phyloP scores from a whole-genome alignment of 108 stramenopile genomes.

The Cyclotella baltica region DNA sequence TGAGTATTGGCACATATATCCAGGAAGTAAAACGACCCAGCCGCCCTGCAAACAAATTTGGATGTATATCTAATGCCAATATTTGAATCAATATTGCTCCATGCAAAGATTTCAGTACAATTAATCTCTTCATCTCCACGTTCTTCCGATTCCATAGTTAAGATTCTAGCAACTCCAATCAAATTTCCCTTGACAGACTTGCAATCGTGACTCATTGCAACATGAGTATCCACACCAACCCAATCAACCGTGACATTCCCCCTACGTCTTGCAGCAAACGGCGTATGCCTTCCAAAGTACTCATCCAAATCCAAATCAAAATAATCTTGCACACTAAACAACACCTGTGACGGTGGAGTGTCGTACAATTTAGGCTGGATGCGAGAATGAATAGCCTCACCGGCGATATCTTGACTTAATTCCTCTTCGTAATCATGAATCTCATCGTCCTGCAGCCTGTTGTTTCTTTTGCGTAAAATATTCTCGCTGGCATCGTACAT shows the following conservation, averaged over 20 bases:
- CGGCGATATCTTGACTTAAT: slow-evolving; percentile 41
- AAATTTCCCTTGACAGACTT: slow-evolving; percentile 29
- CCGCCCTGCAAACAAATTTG: slow-evolving; percentile 51
- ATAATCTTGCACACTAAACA: slow-evolving; percentile 51
- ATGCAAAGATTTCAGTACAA: slow-evolving; percentile 51
- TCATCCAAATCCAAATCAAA: slow-evolving; percentile 58
- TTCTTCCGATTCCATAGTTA: slow-evolving; percentile 32
- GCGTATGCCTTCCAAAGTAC: slow-evolving; percentile 50
- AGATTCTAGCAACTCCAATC: slow-evolving; percentile 48
- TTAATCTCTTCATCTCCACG: slow-evolving; percentile 8
- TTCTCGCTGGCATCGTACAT: slow-evolving; percentile 38
- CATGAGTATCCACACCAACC: slow-evolving; percentile 62
- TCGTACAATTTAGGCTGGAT: slow-evolving; percentile 29
- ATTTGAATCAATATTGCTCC: slow-evolving; percentile 24
- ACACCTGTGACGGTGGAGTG: slow-evolving; percentile 36
- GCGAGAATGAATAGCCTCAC: slow-evolving; percentile 37
- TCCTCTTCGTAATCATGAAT: slow-evolving; percentile 23
- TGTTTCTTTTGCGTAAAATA: slow-evolving; percentile 16
- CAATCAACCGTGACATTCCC: slow-evolving; percentile 60
- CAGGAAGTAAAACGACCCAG: slow-evolving; percentile 36
- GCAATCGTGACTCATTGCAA: slow-evolving; percentile 25
- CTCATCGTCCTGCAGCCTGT: neutral
- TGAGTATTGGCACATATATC: slow-evolving; percentile 57
- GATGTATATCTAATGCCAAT: neutral
- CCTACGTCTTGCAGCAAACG: slow-evolving; percentile 12